Percentiles rank a stretch among this genome's conserved stretches.
phyloP scores from a whole-genome alignment of 177 flowering plant genomes.

The Telopea speciosissima region DNA sequence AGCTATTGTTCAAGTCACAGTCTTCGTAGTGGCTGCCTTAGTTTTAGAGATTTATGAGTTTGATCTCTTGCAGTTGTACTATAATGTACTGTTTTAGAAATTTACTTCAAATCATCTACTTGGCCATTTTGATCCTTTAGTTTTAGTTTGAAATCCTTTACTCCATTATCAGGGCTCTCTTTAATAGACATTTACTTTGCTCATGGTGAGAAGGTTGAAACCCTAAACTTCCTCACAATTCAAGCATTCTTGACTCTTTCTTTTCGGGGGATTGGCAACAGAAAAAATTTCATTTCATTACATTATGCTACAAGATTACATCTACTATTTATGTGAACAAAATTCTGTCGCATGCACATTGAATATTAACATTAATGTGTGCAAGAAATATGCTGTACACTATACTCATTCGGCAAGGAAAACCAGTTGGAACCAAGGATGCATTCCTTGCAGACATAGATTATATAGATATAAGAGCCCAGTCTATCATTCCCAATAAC shows the following conservation, averaged over 20 bases:
- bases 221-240: not conserved
- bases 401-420: too few relatives aligned
- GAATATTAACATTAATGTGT: too few relatives aligned
- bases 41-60: not conserved
- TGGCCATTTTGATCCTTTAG: not conserved
- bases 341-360: too few relatives aligned
- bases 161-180: not conserved
- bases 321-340: too few relatives aligned
- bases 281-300: too few relatives aligned
- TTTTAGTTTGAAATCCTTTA: not conserved
- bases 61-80: not conserved
- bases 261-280: too few relatives aligned
- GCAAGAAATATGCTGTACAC: too few relatives aligned
- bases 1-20: not conserved
- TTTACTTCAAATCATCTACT: not conserved
- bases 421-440: too few relatives aligned
- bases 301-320: too few relatives aligned
- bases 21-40: not conserved
- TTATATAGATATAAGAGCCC: too few relatives aligned
- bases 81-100: not conserved
- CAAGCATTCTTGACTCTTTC: not conserved
- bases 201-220: not conserved
- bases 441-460: too few relatives aligned
- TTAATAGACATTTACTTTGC: not conserved
- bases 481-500: too few relatives aligned